Percentiles rank a stretch among this genome's conserved stretches.
These are phyloP conservation scores for Neoarthrinium moseri DNA, from an alignment of 2,329 filamentous ascomycete genomes.

Conservation along the genomic window DNA sequence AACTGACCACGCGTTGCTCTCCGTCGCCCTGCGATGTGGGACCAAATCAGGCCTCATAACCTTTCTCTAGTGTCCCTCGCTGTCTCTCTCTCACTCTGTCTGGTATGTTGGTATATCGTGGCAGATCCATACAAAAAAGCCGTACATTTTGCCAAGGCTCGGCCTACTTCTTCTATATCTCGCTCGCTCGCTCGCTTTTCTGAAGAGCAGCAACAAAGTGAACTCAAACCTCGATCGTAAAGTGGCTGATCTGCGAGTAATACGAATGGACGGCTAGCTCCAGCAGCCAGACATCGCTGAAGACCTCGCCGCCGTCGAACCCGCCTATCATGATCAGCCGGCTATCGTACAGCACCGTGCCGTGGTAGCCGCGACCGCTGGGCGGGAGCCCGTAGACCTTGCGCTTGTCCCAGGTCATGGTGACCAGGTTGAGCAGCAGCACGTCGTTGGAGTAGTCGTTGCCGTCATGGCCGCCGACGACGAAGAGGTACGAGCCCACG, in stretches of 20 bases:
- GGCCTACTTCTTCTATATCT: not conserved
- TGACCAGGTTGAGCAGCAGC: constrained; percentile 66
- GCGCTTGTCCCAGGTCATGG: constrained; percentile 71
- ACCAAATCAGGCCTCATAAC: no score
- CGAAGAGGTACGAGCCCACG: constrained; percentile 68
- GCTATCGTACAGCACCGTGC: constrained; percentile 64
- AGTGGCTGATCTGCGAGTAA: constrained; percentile 73
- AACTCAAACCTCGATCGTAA: constrained; percentile 70
- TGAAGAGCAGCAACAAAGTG: no score
- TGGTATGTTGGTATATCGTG: no score
- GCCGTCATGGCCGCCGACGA: constrained; percentile 69
- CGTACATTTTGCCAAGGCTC: no score
- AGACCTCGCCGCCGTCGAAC: constrained; percentile 67
- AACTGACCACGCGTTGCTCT: no score
- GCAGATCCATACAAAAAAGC: no score
- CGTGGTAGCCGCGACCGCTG: constrained; percentile 65
- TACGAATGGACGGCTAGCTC: constrained; percentile 70
- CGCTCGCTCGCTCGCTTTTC: no score
- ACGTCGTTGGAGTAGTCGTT: constrained; percentile 70
- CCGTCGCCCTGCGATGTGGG: no score
- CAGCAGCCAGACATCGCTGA: constrained; percentile 65
- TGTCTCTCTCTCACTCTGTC: no score
- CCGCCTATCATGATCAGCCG: constrained; percentile 64
- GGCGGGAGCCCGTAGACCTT: constrained; percentile 63
- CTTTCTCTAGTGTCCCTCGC: no score